Evolutionary conservation across 495 filamentous ascomycete species (phyloP), one percentile per base, ranked within the genome.

Genomic region (Cryomyces minteri): DNA sequence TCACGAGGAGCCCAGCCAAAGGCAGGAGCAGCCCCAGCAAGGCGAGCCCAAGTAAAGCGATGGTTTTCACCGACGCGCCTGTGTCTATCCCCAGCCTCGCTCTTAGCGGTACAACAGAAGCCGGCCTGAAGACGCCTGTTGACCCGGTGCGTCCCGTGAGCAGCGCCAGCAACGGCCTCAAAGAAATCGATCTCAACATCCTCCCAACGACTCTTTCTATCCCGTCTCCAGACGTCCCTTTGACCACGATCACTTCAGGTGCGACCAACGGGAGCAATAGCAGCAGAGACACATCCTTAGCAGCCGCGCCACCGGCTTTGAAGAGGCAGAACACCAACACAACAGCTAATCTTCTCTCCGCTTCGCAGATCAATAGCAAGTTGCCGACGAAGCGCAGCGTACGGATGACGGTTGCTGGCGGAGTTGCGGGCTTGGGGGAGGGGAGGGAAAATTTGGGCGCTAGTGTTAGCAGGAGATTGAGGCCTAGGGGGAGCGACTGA

Each of bases 171-270:
- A n/a, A 43, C 37, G 38, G 55, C 40, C 55, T 65, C 3, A 49
- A 59, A 34, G 62, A 65, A 48, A 49, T 64, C 14, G 62, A 65
- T 39, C 51, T 58, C 46, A 66, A 66, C 46, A 46, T 56, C 10
- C 39, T 41, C 9, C 31, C 25, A 43, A 38, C 33, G 28, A 11
- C 40, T 48, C 42, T 56, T 25, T 45, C 54, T 10, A 11, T 31
- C 32, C 6, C 45, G 38, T 32, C 45, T 33, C 32, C 40, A 36
- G 46, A 37, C 38, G n/a, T 48, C 31, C 47, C 46, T 38, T 29
- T 52, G n/a, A 46, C 43, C 34, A 42, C 44, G 31, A 51, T 44
- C 37, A 53, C 49, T 18, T 45, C 44, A 8, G 37, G 10, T 28
- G 18, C 25, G 32, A 2, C 14, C n/a, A 18, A 39, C 31, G 4